Evolutionary conservation across 345 rosid species (phyloP).

Genomic region (Pistacia integerrima): DNA sequence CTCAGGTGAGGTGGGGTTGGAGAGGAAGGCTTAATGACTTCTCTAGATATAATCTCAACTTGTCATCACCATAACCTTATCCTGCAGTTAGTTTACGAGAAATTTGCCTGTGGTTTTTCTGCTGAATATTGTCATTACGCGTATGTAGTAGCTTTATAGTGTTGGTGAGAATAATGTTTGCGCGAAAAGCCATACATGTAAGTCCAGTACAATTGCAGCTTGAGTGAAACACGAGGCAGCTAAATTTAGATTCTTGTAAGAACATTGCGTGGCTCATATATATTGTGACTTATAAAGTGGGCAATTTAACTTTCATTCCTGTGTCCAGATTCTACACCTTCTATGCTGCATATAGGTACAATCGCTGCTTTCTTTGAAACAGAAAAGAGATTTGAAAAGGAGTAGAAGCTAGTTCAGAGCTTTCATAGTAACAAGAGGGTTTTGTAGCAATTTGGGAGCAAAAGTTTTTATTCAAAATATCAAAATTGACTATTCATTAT

Average conservation of each 20-base stretch:
- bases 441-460: not conserved
- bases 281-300: not conserved
- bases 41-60: slow-evolving; percentile 1
- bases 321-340: no score
- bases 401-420: not conserved
- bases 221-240: no score
- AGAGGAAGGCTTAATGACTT: slow-evolving; percentile 21
- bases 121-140: no score
- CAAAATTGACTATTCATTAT: not conserved
- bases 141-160: no score
- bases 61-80: not conserved
- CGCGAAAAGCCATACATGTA: not conserved
- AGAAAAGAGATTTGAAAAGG: not conserved
- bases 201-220: not conserved
- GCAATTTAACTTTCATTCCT: no score
- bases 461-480: not conserved
- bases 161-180: not conserved
- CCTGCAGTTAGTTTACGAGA: not conserved
- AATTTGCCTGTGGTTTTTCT: no score
- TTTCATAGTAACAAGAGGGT: not conserved
- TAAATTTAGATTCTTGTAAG: not conserved
- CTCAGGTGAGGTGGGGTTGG: slow-evolving; percentile 20
- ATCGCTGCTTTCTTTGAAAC: not conserved
- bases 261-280: not conserved
- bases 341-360: not conserved